These are phyloP conservation scores for Boletellus deceptivus DNA, from an alignment of 1,284 basidiomycete genomes.

Conservation along the genomic window DNA sequence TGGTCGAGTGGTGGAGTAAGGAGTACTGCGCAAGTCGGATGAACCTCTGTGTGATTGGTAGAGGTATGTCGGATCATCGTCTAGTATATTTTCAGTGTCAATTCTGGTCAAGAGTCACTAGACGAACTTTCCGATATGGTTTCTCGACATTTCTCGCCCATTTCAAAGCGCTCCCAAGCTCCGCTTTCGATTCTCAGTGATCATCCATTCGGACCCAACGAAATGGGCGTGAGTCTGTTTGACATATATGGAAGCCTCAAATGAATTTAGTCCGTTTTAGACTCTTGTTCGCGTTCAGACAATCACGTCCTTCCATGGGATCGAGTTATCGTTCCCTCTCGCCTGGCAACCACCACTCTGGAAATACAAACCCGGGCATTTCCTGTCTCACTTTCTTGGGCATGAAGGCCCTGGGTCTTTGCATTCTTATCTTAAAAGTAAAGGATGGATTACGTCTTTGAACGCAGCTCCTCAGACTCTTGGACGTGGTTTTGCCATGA, in stretches of 20 bases:
- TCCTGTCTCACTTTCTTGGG: slow-evolving; percentile 87
- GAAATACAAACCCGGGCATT: slow-evolving; percentile 79
- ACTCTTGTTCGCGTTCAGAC: slow-evolving; percentile 86
- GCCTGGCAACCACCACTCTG: slow-evolving; percentile 82
- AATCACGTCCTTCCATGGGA: slow-evolving; percentile 83
- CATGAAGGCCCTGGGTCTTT: slow-evolving; percentile 97
- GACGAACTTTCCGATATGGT: slow-evolving; percentile 74
- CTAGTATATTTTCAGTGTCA: not conserved
- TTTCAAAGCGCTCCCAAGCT: slow-evolving; percentile 68
- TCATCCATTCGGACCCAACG: slow-evolving; percentile 72
- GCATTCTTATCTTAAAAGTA: slow-evolving; percentile 87
- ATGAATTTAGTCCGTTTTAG: slow-evolving; percentile 39
- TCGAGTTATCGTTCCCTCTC: slow-evolving; percentile 89
- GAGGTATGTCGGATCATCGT: slow-evolving; percentile 49
- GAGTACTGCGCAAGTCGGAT: slow-evolving; percentile 96
- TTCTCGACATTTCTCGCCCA: slow-evolving; percentile 75
- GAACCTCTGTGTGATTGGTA: slow-evolving; percentile 89
- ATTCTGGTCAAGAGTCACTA: slow-evolving; percentile 57
- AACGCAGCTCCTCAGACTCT: slow-evolving; percentile 73
- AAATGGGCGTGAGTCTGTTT: slow-evolving; percentile 65
- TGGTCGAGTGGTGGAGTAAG: slow-evolving; percentile 93
- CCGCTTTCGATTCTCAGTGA: slow-evolving; percentile 69
- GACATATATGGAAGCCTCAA: not conserved
- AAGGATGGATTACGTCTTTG: slow-evolving; percentile 88
- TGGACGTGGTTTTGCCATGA: slow-evolving; percentile 85